These are phyloP conservation scores for Dothiorella sarmentorum DNA, from an alignment of 2,329 filamentous ascomycete genomes.

Conservation along the genomic window DNA sequence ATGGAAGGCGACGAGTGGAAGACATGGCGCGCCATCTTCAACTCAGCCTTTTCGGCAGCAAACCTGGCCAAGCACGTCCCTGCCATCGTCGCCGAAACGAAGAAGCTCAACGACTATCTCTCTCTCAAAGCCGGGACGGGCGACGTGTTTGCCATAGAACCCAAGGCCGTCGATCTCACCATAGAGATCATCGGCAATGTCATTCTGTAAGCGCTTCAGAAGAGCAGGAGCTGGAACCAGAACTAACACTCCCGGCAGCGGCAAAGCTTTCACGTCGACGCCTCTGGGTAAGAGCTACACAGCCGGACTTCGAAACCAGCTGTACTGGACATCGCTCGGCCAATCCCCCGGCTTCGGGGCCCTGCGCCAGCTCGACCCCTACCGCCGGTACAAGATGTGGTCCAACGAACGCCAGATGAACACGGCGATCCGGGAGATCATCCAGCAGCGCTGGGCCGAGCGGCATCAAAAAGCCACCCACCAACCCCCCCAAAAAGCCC, in stretches of 20 bases:
- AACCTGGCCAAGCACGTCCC: slow-evolving; percentile 25
- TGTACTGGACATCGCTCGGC: background rate
- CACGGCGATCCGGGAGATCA: background rate
- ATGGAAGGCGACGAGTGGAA: slow-evolving; percentile 27
- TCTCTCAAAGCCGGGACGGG: background rate
- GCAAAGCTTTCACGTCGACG: background rate
- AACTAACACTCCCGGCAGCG: background rate
- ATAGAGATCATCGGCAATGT: slow-evolving; percentile 17
- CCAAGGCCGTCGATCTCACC: slow-evolving; percentile 1
- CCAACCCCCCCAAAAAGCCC: background rate
- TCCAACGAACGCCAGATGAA: slow-evolving; percentile 9
- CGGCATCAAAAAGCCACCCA: background rate
- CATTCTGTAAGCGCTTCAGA: slow-evolving; percentile 24
- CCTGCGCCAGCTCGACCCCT: background rate
- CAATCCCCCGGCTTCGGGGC: background rate
- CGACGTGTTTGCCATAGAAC: slow-evolving; percentile 14
- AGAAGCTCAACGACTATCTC: slow-evolving; percentile 20
- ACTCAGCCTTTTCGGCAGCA: slow-evolving; percentile 24
- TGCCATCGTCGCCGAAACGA: slow-evolving; percentile 25
- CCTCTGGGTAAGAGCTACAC: background rate
- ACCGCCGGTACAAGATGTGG: background rate
- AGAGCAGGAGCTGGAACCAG: slow-evolving; percentile 23
- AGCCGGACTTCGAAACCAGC: background rate
- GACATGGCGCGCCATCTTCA: slow-evolving; percentile 23
- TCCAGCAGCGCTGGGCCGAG: slow-evolving; percentile 1